Evolutionary conservation across 129 eudicot species (phyloP), one percentile per base, ranked within the genome.

Genomic region (Arctium minus): DNA sequence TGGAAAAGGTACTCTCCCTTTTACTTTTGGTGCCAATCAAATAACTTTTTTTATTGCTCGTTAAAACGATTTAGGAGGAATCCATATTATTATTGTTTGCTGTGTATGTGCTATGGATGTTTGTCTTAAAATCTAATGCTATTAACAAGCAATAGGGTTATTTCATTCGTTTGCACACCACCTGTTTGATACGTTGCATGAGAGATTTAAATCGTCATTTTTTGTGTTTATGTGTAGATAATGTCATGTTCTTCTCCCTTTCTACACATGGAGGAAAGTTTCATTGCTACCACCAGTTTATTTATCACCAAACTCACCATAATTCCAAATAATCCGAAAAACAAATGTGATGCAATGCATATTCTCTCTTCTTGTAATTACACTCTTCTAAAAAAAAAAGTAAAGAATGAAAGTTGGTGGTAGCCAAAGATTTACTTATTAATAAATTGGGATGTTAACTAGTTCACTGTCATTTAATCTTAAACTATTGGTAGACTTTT

Each of bases 1-100:
- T 18, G 98, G 94, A 76, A 94, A 94, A 79, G 98, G 98, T 91
- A 62, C 3, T 79, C 81, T 36, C 32, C 22, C 27, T 67, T 48
- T 22, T 60, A 27, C 40, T 65, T 56, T 67, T 67, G 56, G 65
- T 67, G 39, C 27, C 27, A 37, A 39, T 27, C 39, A 11, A 32
- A 15, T 5, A 31, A 44, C 7, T 3, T 7, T 65, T 76, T 44
- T 65, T 10, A 38, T 17, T 48, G 3, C 75, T 74, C 7, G 75
- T 38, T 72, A 30, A 29, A 53, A 83, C 56, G 17, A 22, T 72
- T 62, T 40, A 56, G 46, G 31, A 64, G 46, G 33, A 79, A 84
- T 38, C 29, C 27, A 4, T 37, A 8, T 27, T 5, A 3, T 48
- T 35, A 75, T 30, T 38, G 2, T 70, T 5, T 32, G 30, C 69